Percentiles rank a stretch among this genome's conserved stretches.
phyloP scores from a whole-genome alignment of 2,329 filamentous ascomycete genomes.

The Cordyceps javanica region DNA sequence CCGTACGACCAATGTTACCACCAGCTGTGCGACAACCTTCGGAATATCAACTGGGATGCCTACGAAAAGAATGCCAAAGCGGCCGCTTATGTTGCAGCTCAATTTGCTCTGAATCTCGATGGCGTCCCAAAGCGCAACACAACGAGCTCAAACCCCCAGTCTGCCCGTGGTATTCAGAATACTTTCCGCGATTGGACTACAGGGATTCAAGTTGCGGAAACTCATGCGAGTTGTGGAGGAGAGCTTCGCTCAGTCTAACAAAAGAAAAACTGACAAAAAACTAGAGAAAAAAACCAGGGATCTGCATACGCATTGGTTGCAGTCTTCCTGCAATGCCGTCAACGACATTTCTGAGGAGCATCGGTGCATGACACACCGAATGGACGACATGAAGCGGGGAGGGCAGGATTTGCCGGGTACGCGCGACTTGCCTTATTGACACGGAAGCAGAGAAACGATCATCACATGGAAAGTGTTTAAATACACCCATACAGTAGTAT shows the following conservation, averaged over 20 bases:
- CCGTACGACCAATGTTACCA: slow-evolving; percentile 34
- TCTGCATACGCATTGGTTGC: no score
- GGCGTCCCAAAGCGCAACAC: slow-evolving; percentile 28
- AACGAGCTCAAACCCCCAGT: slow-evolving; percentile 23
- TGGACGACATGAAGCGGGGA: no score
- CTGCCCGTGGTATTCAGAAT: slow-evolving; percentile 20
- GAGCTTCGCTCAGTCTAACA: slow-evolving; percentile 16
- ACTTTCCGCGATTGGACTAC: slow-evolving; percentile 22
- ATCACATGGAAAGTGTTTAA: no score
- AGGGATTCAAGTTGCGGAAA: slow-evolving; percentile 21
- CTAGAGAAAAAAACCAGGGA: no score
- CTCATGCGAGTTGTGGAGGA: slow-evolving; percentile 24
- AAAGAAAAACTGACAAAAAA: no score
- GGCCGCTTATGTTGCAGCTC: slow-evolving; percentile 45
- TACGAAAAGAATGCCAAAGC: slow-evolving; percentile 33
- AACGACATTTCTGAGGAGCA: no score
- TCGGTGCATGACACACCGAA: no score
- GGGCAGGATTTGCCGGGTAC: no score
- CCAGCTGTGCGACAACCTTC: slow-evolving; percentile 32
- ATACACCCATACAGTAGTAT: no score
- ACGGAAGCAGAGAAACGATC: no score
- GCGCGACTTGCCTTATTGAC: no score
- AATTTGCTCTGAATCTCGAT: slow-evolving; percentile 30
- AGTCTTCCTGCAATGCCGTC: no score
- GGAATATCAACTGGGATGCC: slow-evolving; percentile 36